Evolutionary conservation across 2,329 filamentous ascomycete genomes (phyloP).

Genomic region (Monosporascus cannonballus): DNA sequence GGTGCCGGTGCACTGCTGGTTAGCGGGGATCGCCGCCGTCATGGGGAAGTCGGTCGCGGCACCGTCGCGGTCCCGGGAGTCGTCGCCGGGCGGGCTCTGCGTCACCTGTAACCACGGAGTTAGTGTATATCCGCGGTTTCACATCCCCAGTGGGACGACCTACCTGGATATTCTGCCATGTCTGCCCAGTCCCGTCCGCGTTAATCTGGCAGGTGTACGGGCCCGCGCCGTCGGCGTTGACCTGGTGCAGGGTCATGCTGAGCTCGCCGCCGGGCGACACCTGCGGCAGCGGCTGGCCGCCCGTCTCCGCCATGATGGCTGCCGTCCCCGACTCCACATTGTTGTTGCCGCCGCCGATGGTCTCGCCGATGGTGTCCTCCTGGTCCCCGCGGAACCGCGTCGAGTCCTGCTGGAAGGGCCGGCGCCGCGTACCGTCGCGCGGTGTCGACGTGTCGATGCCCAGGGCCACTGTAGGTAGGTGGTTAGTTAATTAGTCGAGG

Average conservation of each 20-base stretch:
- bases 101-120: conserved; percentile 19
- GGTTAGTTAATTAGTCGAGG: conserved; percentile 1
- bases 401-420: conserved; percentile 58
- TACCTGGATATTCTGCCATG: conserved; percentile 49
- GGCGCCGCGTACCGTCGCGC: conserved; percentile 53
- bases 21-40: conserved; percentile 49
- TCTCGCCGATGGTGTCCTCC: conserved; percentile 51
- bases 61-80: conserved; percentile 39
- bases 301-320: conserved; percentile 52
- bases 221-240: conserved; percentile 61
- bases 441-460: conserved; percentile 50
- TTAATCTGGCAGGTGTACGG: conserved; percentile 63
- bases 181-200: conserved; percentile 47
- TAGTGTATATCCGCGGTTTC: too few species aligned
- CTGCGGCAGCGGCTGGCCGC: conserved; percentile 48
- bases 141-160: too few species aligned
- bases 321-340: conserved; percentile 49
- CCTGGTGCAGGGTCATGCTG: conserved; percentile 60
- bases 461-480: conserved; percentile 28
- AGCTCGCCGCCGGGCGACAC: conserved; percentile 50
- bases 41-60: conserved; percentile 42
- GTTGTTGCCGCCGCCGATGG: conserved; percentile 50
- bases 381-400: conserved; percentile 54
- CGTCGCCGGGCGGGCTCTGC: conserved; percentile 44
- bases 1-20: conserved; percentile 52